These are phyloP conservation scores for Metarhizium album DNA, from an alignment of 2,329 filamentous ascomycete genomes.

Conservation along the genomic window DNA sequence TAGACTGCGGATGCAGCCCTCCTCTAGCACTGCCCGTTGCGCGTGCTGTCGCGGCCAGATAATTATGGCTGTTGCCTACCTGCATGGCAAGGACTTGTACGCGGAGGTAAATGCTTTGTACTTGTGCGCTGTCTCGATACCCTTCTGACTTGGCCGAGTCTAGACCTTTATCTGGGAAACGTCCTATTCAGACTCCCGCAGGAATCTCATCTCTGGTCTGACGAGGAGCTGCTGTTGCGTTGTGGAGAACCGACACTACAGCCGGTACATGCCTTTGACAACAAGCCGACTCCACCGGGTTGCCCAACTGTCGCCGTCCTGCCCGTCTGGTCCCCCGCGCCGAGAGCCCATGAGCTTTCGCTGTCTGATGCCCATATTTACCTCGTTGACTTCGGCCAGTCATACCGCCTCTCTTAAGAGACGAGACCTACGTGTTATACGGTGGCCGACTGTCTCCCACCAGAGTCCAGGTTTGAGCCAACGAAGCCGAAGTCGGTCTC, in stretches of 20 bases:
- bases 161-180: constrained; percentile 14
- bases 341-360: background rate
- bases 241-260: background rate
- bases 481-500: constrained; percentile 11
- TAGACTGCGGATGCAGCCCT: constrained; percentile 6
- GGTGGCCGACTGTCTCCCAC: constrained; percentile 11
- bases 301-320: constrained; percentile 11
- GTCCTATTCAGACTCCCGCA: constrained; percentile 8
- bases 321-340: constrained; percentile 13
- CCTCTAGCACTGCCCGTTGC: constrained; percentile 8
- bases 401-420: constrained; percentile 10
- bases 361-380: constrained; percentile 3
- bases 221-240: background rate
- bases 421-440: constrained; percentile 12
- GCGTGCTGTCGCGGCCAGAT: constrained; percentile 14
- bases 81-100: constrained; percentile 12
- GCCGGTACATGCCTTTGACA: constrained; percentile 2
- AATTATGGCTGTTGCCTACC: constrained; percentile 11
- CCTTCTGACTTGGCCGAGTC: background rate
- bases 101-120: constrained; percentile 9
- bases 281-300: constrained; percentile 12
- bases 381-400: constrained; percentile 13
- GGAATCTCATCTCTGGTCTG: constrained; percentile 10
- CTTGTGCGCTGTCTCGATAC: background rate
- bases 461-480: constrained; percentile 12